Conservation (phyloP, 2,329 filamentous ascomycete species). For the Chrysoporthe puriensis region DNA sequence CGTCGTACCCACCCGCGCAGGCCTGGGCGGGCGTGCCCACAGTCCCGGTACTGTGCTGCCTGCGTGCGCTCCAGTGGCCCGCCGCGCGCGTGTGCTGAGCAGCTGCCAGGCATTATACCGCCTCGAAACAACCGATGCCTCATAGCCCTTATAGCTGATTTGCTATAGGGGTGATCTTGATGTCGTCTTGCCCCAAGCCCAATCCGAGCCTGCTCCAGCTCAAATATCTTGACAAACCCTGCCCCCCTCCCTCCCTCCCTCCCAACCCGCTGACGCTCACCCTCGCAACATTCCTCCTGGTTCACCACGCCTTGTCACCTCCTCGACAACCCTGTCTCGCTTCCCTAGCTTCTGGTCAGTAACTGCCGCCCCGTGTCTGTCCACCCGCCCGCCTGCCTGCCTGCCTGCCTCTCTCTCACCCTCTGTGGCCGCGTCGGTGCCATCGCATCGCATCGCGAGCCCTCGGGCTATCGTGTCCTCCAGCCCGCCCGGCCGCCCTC, state of each 20-base stretch:
- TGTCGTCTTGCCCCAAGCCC: conserved; percentile 23
- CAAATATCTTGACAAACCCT: conserved; percentile 31
- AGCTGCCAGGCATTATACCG: conserved; percentile 18
- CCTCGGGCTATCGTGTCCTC: too few species aligned
- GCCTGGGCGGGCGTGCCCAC: conserved; percentile 2
- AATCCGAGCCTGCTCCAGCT: conserved; percentile 26
- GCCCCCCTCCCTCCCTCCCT: conserved; percentile 24
- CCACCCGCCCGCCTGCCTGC: too few species aligned
- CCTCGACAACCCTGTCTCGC: conserved; percentile 11
- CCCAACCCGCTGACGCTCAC: conserved; percentile 22
- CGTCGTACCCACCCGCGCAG: conserved; percentile 13
- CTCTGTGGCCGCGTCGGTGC: background rate
- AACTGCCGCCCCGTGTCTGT: conserved; percentile 14
- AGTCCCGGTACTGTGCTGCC: conserved; percentile 10
- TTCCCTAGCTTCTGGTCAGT: conserved; percentile 27
- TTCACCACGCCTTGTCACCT: conserved; percentile 19
- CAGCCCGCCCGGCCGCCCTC: background rate
- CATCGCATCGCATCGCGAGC: too few species aligned
- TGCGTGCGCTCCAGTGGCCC: conserved; percentile 9
- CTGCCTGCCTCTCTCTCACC: background rate
- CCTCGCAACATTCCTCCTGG: conserved; percentile 26
- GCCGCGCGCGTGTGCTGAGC: conserved; percentile 8
- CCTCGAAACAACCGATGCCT: conserved; percentile 29
- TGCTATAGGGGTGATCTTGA: conserved; percentile 28
- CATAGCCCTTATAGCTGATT: conserved; percentile 28